Conservation (phyloP, 1,284 basidiomycete species). For the Ustilago loliicola region DNA sequence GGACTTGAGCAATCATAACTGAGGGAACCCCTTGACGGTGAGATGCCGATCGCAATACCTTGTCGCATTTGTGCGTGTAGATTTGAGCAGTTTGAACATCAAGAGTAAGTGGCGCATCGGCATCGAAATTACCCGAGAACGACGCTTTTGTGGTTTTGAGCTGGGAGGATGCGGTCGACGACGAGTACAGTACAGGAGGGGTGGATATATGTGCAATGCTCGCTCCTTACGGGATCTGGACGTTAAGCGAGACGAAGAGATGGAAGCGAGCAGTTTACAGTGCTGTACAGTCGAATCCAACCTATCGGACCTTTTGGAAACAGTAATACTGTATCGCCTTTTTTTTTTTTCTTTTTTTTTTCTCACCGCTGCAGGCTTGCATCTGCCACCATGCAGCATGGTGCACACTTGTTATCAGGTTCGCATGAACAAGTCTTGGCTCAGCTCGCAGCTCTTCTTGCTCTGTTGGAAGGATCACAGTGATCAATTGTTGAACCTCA, state of each 20-base stretch:
- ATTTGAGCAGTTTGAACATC: too few relatives aligned
- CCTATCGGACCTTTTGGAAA: conserved; percentile 4
- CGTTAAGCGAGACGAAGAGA: background rate
- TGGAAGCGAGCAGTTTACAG: background rate
- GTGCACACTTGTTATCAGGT: background rate
- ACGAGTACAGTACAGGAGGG: background rate
- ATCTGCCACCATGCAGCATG: background rate
- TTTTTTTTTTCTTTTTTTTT: background rate
- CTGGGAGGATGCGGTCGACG: too few relatives aligned
- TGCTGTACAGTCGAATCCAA: background rate
- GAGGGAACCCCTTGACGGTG: too few relatives aligned
- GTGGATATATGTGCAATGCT: background rate
- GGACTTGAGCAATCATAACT: too few relatives aligned
- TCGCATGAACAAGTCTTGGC: conserved; percentile 2
- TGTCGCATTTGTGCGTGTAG: too few relatives aligned
- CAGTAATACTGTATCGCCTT: background rate
- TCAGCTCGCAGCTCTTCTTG: background rate
- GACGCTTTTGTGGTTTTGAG: too few relatives aligned
- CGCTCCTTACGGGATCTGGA: conserved; percentile 6
- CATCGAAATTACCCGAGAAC: too few relatives aligned
- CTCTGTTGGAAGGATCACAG: too few relatives aligned
- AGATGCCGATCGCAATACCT: too few relatives aligned
- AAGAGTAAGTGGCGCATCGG: too few relatives aligned
- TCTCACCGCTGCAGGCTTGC: background rate
- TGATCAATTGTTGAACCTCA: too few relatives aligned